These are phyloP conservation scores for Aspergillus costaricaensis DNA, from an alignment of 2,329 filamentous ascomycete species.

Conservation along the genomic window DNA sequence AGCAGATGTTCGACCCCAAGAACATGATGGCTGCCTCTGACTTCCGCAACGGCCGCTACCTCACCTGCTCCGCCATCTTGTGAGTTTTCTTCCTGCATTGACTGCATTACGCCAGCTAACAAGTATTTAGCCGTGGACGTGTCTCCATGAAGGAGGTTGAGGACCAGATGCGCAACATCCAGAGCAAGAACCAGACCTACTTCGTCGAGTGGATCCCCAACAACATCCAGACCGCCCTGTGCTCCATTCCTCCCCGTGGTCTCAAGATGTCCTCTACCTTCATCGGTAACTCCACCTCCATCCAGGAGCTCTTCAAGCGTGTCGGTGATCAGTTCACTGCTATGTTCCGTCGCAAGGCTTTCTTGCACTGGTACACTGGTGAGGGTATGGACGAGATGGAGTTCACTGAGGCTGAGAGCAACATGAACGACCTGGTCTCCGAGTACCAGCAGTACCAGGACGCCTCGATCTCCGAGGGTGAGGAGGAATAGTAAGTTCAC, in stretches of 20 bases:
- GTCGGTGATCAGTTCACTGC: conserved; percentile 99
- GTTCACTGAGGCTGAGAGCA: conserved; percentile 99
- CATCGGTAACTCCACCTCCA: conserved; percentile 98
- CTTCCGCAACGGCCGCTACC: conserved; percentile 99
- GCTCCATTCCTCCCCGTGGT: conserved; percentile 95
- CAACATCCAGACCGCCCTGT: conserved; percentile 99
- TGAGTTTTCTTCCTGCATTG: conserved; percentile 45
- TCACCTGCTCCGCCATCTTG: conserved; percentile 99
- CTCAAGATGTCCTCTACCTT: conserved; percentile 99
- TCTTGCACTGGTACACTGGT: conserved; percentile 99
- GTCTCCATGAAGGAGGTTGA: conserved; percentile 99
- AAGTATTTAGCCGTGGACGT: conserved; percentile 77
- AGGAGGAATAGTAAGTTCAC: conserved; percentile 75
- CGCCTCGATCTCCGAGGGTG: conserved; percentile 92
- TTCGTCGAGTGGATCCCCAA: conserved; percentile 99
- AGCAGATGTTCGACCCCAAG: conserved; percentile 99
- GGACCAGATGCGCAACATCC: conserved; percentile 99
- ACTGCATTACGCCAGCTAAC: background rate
- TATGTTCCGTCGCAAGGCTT: conserved; percentile 99
- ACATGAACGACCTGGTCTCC: conserved; percentile 99
- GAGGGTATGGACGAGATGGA: conserved; percentile 99
- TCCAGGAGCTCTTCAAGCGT: conserved; percentile 99
- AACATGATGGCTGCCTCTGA: conserved; percentile 99
- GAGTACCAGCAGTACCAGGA: conserved; percentile 99
- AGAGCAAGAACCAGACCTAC: conserved; percentile 99